These are phyloP conservation scores for Pleurostoma richardsiae DNA, from an alignment of 2,329 filamentous ascomycete species.

Conservation along the genomic window DNA sequence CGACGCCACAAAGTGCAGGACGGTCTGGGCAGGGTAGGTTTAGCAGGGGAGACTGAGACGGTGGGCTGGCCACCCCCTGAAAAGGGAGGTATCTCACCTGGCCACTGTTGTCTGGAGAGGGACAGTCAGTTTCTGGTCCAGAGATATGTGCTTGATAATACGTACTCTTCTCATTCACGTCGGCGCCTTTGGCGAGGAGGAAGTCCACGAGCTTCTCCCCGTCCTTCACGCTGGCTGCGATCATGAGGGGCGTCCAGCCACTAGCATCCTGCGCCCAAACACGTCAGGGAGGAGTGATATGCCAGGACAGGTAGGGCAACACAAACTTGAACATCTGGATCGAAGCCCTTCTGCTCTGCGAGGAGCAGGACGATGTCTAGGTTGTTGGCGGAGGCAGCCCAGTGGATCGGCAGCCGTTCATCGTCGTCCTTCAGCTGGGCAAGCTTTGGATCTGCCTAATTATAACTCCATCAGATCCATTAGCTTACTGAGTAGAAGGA, in stretches of 20 bases:
- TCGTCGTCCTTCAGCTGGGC: conserved; percentile 73
- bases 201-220: conserved; percentile 63
- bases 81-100: conserved; percentile 38
- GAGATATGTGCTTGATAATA: not conserved
- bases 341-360: conserved; percentile 66
- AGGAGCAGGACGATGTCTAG: conserved; percentile 70
- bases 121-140: conserved; percentile 9
- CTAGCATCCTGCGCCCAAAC: conserved; percentile 54
- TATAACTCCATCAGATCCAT: not conserved
- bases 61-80: not conserved
- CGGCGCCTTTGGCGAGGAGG: conserved; percentile 64
- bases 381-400: conserved; percentile 83
- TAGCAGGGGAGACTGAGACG: not conserved
- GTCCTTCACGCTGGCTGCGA: conserved; percentile 70
- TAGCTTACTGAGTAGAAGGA: too few species aligned
- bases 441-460: conserved; percentile 72
- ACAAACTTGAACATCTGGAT: conserved; percentile 71
- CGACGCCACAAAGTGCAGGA: conserved; percentile 85
- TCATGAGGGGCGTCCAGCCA: conserved; percentile 84
- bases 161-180: conserved; percentile 68
- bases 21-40: conserved; percentile 52
- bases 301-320: not conserved
- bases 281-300: not conserved
- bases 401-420: conserved; percentile 86
- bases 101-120: conserved; percentile 52